These are phyloP conservation scores for Vitis labrusca DNA, from an alignment of 164 flowering plant genomes.

Conservation along the genomic window DNA sequence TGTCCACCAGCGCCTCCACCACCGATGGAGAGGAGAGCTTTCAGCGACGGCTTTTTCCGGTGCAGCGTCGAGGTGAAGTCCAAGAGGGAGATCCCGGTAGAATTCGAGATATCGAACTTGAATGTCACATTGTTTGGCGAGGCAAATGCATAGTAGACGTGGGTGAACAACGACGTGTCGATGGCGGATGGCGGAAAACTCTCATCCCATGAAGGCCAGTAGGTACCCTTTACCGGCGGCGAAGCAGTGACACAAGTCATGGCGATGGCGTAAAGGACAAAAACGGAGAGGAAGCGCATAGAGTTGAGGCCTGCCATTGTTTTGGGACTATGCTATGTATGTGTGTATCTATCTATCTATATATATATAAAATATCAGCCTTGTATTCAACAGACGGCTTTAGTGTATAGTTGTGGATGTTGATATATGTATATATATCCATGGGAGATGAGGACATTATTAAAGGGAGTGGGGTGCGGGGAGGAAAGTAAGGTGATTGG, in stretches of 20 bases:
- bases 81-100: slow-evolving; percentile 11
- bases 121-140: slow-evolving; percentile 34
- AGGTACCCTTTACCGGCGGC: slow-evolving; percentile 1
- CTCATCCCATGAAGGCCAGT: not conserved
- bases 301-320: not conserved
- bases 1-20: slow-evolving; percentile 30
- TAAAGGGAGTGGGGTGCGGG: too few relatives aligned
- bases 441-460: too few relatives aligned
- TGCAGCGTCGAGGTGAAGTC: slow-evolving; percentile 47
- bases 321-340: not conserved
- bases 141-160: slow-evolving; percentile 50
- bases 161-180: slow-evolving; percentile 45
- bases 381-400: too few relatives aligned
- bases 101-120: slow-evolving; percentile 20
- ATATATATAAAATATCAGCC: too few relatives aligned
- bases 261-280: not conserved
- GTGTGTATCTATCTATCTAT: too few relatives aligned
- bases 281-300: not conserved
- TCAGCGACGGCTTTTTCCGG: slow-evolving; percentile 28
- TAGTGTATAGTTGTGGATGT: too few relatives aligned
- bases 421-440: too few relatives aligned
- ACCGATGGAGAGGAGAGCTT: slow-evolving; percentile 48
- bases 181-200: slow-evolving; percentile 41
- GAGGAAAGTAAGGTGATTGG: too few relatives aligned
- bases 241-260: not conserved